Percentiles rank a stretch among this genome's conserved stretches.
Conservation (phyloP, 2,329 filamentous ascomycete genomes). For the Colletotrichum echinochloae region DNA sequence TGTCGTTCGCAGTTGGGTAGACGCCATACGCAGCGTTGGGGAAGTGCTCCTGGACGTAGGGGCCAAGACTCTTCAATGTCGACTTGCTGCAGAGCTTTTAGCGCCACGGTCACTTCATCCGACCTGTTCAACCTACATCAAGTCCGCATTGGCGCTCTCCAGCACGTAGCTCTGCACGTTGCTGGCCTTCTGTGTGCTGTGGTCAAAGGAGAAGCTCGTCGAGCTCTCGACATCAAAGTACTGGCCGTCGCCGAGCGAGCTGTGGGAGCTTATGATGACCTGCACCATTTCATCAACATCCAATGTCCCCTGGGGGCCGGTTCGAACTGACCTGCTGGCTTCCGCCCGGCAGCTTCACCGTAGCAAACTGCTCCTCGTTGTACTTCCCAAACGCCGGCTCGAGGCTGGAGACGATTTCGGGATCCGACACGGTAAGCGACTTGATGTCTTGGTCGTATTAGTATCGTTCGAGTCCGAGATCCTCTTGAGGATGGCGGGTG, state of each 20-base stretch:
- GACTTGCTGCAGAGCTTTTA: conserved; percentile 73
- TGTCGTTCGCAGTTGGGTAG: conserved; percentile 82
- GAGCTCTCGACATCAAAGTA: conserved; percentile 94
- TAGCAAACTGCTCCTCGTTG: conserved; percentile 93
- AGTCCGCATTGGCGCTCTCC: conserved; percentile 80
- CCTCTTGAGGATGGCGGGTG: conserved; percentile 8
- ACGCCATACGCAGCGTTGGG: conserved; percentile 83
- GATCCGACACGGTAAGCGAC: conserved; percentile 78
- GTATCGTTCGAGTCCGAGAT: conserved; percentile 9
- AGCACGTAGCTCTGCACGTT: conserved; percentile 81
- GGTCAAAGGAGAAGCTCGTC: conserved; percentile 90
- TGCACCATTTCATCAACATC: conserved; percentile 48
- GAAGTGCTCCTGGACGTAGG: conserved; percentile 90
- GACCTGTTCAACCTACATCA: conserved; percentile 72
- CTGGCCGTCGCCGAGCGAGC: conserved; percentile 80
- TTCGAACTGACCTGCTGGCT: conserved; percentile 66
- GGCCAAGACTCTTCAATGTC: conserved; percentile 79
- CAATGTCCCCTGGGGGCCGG: background rate
- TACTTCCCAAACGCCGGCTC: conserved; percentile 90
- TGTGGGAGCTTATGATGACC: conserved; percentile 89
- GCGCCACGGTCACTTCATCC: conserved; percentile 23
- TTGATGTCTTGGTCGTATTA: conserved; percentile 79
- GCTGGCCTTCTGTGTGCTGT: conserved; percentile 87
- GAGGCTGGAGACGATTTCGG: conserved; percentile 76
- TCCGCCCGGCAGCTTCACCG: conserved; percentile 88